These are phyloP conservation scores for Ustilago esculenta DNA, from an alignment of 1,284 basidiomycete genomes.

Conservation along the genomic window DNA sequence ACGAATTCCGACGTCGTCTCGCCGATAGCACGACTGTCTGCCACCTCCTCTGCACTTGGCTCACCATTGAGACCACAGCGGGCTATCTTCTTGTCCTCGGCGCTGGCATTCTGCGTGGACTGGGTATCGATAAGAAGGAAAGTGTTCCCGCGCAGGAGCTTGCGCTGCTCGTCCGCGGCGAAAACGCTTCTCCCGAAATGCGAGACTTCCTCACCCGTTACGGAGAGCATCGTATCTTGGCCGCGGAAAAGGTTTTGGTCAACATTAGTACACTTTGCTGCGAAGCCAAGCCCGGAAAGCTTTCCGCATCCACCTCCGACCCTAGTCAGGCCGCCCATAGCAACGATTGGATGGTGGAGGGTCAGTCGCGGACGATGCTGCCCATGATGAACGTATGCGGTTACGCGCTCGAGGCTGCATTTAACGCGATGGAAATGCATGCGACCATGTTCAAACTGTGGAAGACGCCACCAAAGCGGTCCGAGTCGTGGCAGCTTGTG, in stretches of 20 bases:
- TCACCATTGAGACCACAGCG: constrained; percentile 25
- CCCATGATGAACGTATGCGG: constrained; percentile 31
- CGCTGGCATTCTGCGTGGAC: constrained; percentile 21
- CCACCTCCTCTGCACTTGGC: constrained; percentile 17
- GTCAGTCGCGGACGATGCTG: constrained; percentile 27
- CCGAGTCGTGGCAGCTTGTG: constrained; percentile 36
- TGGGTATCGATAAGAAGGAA: constrained; percentile 40
- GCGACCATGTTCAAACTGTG: constrained; percentile 43
- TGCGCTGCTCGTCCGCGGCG: constrained; percentile 21
- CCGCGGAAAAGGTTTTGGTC: constrained; percentile 34
- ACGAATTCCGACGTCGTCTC: constrained; percentile 15
- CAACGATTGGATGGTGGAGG: constrained; percentile 20
- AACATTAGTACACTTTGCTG: constrained; percentile 20
- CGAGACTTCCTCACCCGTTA: constrained; percentile 18
- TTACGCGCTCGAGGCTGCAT: constrained; percentile 38
- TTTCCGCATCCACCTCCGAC: background rate
- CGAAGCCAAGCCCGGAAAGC: constrained; percentile 11
- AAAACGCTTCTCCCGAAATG: constrained; percentile 23
- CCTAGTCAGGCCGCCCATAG: background rate
- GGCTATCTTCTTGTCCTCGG: constrained; percentile 31
- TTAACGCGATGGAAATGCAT: constrained; percentile 45
- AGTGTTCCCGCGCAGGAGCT: constrained; percentile 18
- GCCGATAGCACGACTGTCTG: background rate
- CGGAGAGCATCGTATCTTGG: constrained; percentile 32
- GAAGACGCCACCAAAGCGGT: constrained; percentile 35